phyloP scores from a whole-genome alignment of 2,329 filamentous ascomycete species.

The Aspergillus carbonarius region DNA sequence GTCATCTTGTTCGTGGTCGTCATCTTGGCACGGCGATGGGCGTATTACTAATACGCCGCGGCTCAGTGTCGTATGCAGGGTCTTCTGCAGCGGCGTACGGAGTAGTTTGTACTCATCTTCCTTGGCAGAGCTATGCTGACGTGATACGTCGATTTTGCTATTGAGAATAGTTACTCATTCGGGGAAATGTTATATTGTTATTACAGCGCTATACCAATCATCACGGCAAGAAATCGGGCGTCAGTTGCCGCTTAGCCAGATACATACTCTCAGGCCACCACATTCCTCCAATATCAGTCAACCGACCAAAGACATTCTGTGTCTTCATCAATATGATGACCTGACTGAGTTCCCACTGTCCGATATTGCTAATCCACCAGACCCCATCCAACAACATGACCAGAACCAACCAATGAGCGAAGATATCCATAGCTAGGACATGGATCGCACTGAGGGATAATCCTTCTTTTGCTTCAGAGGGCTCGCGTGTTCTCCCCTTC shows the following conservation, averaged over 20 bases:
- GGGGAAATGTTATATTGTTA: not conserved
- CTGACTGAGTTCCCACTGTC: slow-evolving; percentile 25
- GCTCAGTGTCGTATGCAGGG: not conserved
- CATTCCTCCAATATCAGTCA: slow-evolving; percentile 10
- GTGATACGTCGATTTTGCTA: not conserved
- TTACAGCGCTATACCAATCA: not conserved
- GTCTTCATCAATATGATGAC: slow-evolving; percentile 22
- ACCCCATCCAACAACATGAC: slow-evolving; percentile 32
- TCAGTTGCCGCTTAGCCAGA: slow-evolving; percentile 18
- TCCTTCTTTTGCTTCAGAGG: not conserved
- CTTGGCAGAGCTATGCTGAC: not conserved
- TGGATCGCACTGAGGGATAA: slow-evolving; percentile 11
- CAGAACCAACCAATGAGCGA: slow-evolving; percentile 36
- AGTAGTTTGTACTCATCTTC: not conserved
- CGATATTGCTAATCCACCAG: slow-evolving; percentile 36
- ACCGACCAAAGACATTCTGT: slow-evolving; percentile 8
- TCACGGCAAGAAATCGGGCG: not conserved
- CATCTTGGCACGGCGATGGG: not conserved
- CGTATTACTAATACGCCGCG: slow-evolving; percentile 24
- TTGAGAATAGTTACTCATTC: not conserved
- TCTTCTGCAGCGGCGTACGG: not conserved
- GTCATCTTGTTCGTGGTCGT: slow-evolving; percentile 1
- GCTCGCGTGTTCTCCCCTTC: slow-evolving; percentile 1
- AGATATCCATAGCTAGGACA: slow-evolving; percentile 25
- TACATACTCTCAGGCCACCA: slow-evolving; percentile 31